These are phyloP conservation scores for Apiospora kogelbergensis DNA, from an alignment of 2,329 filamentous ascomycete genomes.

Conservation along the genomic window DNA sequence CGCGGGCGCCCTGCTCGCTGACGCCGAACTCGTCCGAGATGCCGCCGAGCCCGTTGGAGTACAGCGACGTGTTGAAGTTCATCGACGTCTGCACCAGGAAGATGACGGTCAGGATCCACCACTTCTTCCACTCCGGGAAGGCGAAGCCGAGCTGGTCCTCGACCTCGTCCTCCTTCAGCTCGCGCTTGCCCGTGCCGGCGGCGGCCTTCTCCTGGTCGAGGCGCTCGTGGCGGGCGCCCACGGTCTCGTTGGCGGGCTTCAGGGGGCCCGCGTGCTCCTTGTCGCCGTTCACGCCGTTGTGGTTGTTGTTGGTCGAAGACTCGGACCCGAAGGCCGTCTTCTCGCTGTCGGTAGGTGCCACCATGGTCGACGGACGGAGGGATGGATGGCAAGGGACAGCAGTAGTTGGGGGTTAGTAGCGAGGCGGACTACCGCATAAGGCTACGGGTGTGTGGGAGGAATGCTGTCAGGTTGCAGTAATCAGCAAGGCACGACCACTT, in stretches of 20 bases:
- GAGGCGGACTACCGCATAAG: background rate
- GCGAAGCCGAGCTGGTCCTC: constrained; percentile 65
- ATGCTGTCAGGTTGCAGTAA: background rate
- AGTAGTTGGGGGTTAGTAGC: background rate
- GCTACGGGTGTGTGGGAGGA: background rate
- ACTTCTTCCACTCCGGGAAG: constrained; percentile 64
- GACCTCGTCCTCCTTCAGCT: constrained; percentile 48
- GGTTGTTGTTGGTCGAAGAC: background rate
- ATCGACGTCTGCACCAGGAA: constrained; percentile 74
- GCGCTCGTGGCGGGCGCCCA: background rate
- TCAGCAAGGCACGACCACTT: background rate
- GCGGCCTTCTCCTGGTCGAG: background rate
- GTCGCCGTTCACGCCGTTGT: background rate
- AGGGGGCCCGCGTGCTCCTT: background rate
- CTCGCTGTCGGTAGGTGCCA: background rate
- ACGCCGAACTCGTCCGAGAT: constrained; percentile 69
- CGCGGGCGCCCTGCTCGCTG: constrained; percentile 66
- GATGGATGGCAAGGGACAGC: background rate
- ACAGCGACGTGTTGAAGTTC: constrained; percentile 77
- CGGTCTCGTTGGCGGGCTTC: constrained; percentile 10
- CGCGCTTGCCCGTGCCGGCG: constrained; percentile 22
- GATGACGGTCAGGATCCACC: constrained; percentile 71
- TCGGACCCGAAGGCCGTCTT: background rate
- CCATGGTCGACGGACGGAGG: background rate
- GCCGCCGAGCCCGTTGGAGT: constrained; percentile 66